Conservation (phyloP, 768 basidiomycete species). For the Lactifluus subvellereus region DNA sequence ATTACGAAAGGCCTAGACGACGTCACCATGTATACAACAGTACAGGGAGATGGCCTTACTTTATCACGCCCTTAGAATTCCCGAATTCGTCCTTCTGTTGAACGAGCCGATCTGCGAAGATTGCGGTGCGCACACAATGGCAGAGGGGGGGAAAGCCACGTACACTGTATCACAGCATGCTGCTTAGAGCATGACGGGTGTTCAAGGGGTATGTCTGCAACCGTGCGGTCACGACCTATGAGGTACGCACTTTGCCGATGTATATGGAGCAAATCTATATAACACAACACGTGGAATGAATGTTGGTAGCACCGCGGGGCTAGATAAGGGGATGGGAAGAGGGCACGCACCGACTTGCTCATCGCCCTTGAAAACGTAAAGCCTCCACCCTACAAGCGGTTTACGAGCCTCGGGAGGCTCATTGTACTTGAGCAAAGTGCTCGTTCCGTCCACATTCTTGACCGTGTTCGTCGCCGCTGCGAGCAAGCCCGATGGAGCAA, state of each 20-base stretch:
- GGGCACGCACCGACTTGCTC: conserved; percentile 81
- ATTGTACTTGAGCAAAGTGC: conserved; percentile 90
- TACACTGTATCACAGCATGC: conserved; percentile 93
- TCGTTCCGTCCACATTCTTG: conserved; percentile 64
- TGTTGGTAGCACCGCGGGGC: not conserved
- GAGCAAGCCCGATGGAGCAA: conserved; percentile 79
- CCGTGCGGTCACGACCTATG: conserved; percentile 81
- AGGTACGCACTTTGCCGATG: conserved; percentile 93
- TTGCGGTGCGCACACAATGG: conserved; percentile 11
- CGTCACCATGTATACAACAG: not conserved
- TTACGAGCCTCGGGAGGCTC: conserved; percentile 98
- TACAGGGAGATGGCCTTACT: conserved; percentile 49
- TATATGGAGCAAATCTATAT: conserved; percentile 84
- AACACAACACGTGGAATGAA: not conserved
- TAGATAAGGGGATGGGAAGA: not conserved
- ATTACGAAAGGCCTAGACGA: conserved; percentile 83
- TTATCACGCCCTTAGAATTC: conserved; percentile 64
- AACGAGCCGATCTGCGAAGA: conserved; percentile 64
- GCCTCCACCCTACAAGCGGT: conserved; percentile 81
- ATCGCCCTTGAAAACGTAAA: conserved; percentile 96
- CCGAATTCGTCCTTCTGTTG: conserved; percentile 87
- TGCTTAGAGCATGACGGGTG: conserved; percentile 99
- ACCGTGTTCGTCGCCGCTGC: conserved; percentile 97
- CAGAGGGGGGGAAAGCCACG: conserved; percentile 26
- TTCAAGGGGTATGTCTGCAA: conserved; percentile 82